Evolutionary conservation across 1,139 yeast species (phyloP), one percentile per base, ranked within the genome.

Genomic region (Kodamaea sp.): DNA sequence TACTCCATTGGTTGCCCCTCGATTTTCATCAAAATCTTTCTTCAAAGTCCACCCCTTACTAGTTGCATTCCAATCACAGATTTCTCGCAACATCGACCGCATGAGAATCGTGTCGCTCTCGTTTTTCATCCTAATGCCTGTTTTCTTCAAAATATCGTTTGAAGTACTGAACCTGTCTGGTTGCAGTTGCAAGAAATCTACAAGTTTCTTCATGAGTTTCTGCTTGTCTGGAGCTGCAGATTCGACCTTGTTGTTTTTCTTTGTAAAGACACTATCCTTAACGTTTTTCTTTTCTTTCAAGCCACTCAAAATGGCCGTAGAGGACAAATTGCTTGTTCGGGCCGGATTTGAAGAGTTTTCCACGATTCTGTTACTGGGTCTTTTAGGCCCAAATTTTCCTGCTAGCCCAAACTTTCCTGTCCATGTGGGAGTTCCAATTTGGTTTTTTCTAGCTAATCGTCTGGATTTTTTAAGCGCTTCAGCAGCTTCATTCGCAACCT

Each of bases 381-480:
- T 45, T 33, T 55, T 61, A 4, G 51, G 49, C 26, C 70, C 48
- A 57, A 61, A 58, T 58, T 71, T 38, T 2, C 96, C 96, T 0
- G 96, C 96, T 15, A 67, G 59, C 0, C 98, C 98, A 65, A 83
- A 88, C 47, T 77, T 77, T 0, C 98, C 98, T 0, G 98, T 92
- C 95, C 97, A 92, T 0, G 98, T 92, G 0, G 97, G 97, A 0
- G 85, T 81, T 4, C 96, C 96, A 19, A 89, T 69, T 22, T 75
- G 76, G 15, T 79, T 78, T 41, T 70, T 73, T 34, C 87, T 70
- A 0, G 96, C 78, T 19, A 67, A 63, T 37, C 66, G 74, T 31
- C 96, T 63, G 0, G 96, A 87, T 39, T 75, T 74, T 38, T 79
- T 70, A 39, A 92, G 62, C 0, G 90, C 89, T 14, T 72, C 71